Conservation (phyloP, 345 rosid genomes). For the Firmiana major region DNA sequence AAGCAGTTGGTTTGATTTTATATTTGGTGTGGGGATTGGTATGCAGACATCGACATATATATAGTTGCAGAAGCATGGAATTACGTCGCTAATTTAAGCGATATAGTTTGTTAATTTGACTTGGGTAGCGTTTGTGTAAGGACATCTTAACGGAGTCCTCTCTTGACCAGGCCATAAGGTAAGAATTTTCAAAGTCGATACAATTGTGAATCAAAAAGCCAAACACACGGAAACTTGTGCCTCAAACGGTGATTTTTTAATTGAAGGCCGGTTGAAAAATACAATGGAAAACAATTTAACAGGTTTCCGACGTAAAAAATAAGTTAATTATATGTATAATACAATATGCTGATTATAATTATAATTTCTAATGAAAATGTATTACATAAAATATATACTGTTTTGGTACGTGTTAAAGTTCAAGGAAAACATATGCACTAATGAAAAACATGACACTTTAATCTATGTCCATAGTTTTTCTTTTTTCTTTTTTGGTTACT, state of each 20-base stretch:
- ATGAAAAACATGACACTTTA: background rate
- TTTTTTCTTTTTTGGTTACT: too few relatives aligned
- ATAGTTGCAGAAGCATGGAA: background rate
- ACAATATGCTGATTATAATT: too few relatives aligned
- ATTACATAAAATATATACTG: too few relatives aligned
- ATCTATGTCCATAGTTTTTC: too few relatives aligned
- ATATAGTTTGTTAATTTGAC: background rate
- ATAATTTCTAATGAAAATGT: too few relatives aligned
- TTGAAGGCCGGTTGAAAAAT: background rate
- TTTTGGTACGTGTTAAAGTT: too few relatives aligned
- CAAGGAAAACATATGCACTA: too few relatives aligned
- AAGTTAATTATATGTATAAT: too few relatives aligned
- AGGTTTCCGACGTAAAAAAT: background rate
- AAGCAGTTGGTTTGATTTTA: background rate
- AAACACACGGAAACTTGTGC: background rate
- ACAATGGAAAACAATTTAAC: background rate
- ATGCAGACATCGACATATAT: background rate
- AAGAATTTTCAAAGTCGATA: background rate
- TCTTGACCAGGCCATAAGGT: background rate
- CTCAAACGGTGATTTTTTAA: background rate
- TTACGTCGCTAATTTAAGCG: background rate
- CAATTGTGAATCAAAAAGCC: background rate
- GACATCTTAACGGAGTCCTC: background rate
- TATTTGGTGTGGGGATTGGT: background rate
- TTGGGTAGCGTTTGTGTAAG: background rate